Percentiles rank a stretch among this genome's conserved stretches.
Evolutionary conservation across 805 yeast species (phyloP).

Genomic region (Maudiozyma bulderi): DNA sequence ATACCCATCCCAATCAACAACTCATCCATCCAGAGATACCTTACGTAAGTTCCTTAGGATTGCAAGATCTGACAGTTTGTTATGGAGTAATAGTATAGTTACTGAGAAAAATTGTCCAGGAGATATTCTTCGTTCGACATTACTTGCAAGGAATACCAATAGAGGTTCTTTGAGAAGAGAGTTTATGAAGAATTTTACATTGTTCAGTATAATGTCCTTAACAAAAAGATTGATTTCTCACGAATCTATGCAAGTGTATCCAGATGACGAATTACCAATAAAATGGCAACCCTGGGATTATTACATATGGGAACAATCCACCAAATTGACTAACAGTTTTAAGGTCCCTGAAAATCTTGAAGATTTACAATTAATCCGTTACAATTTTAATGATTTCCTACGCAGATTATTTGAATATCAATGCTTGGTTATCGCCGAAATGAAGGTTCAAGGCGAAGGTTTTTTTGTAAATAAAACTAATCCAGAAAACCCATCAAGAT

Average conservation of each 20-base stretch:
- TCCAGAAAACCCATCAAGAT: conserved; percentile 4
- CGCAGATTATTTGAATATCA: conserved; percentile 10
- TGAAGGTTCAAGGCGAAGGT: conserved; percentile 8
- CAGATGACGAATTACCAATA: background rate
- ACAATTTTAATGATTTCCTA: conserved; percentile 14
- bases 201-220: conserved; percentile 13
- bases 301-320: conserved; percentile 12
- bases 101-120: conserved; percentile 14
- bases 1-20: background rate
- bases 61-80: conserved; percentile 1
- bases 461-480: conserved; percentile 2
- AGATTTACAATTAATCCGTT: conserved; percentile 9
- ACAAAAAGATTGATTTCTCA: conserved; percentile 2
- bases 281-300: conserved; percentile 15
- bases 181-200: conserved; percentile 14
- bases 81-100: conserved; percentile 10
- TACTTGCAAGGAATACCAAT: conserved; percentile 10
- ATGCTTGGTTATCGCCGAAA: conserved; percentile 12
- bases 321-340: conserved; percentile 5
- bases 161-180: conserved; percentile 13
- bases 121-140: conserved; percentile 17
- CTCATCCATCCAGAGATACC: background rate
- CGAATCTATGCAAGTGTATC: background rate
- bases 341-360: conserved; percentile 5
- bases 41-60: conserved; percentile 5